Evolutionary conservation across 345 rosid genomes (phyloP), one percentile per base, ranked within the genome.

Genomic region (Linum lewisii): DNA sequence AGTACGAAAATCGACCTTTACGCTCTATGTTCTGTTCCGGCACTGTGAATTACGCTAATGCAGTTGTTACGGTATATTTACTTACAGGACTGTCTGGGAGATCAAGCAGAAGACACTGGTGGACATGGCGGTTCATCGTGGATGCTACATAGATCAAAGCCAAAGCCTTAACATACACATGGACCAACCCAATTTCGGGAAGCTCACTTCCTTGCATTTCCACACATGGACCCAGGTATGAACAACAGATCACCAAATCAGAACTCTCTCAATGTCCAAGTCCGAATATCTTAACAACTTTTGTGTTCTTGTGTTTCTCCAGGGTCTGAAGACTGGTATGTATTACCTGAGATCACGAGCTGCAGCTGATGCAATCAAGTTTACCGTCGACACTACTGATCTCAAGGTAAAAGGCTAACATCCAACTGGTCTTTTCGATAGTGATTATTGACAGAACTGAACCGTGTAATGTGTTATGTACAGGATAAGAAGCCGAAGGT

Each of bases 361-460:
- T 50, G 99, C 99, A 24, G 95, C 97, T 7, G 99, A 92, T 78
- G 99, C 99, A n/a, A 92, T 92, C 62, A 83, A 88, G 78, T 88
- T 92, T 78, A 92, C 97, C 14, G 98, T 92, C 4, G 98, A 92
- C 52, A 84, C 95, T 61, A 66, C 93, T 16, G 55, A 67, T 70
- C 75, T 83, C 7, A 76, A 82, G 63, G 98, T 92, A 80, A 74
- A 26, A 4, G 18, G 18, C 47, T 16, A 42, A 42, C 47, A 11
- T 2, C 2, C 47, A 11, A 42, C 47, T 16, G 0, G 2, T 42
- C 47, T 42, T 42, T 42, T 15, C 1, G 5, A 5, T 34, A 1
- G 16, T 38, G 3, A 2, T 1, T 2, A 9, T 42, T 1, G 14
- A 11, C 16, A 2, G 3, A 11, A 42, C 9, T 11, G 1, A 16